A percentile compares a stretch with the other conserved stretches of the same genome.
These are phyloP conservation scores for Aspergillus ochraceoroseus DNA, from an alignment of 2,329 filamentous ascomycete genomes.

Conservation along the genomic window DNA sequence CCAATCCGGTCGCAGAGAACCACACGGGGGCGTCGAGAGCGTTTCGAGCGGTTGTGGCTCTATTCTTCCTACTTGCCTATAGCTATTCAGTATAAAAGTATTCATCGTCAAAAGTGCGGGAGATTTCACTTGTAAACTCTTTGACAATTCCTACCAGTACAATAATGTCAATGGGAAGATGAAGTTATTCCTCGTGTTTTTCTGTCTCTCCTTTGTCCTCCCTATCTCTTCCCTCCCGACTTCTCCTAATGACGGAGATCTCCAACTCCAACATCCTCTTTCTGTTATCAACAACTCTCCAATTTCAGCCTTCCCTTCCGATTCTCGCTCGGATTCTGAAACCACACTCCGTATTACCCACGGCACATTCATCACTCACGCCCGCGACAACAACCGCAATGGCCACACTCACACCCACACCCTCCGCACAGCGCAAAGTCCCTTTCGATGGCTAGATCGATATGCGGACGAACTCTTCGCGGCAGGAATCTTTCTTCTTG, in stretches of 20 bases:
- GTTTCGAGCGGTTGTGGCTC: constrained; percentile 1
- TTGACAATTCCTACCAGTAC: too few species aligned
- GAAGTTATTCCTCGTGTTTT: neutral
- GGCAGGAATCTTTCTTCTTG: constrained; percentile 8
- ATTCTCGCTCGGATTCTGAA: too few species aligned
- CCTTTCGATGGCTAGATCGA: constrained; percentile 1
- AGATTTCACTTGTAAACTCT: too few species aligned
- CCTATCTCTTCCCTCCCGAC: neutral
- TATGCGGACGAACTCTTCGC: constrained; percentile 10
- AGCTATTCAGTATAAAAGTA: too few species aligned
- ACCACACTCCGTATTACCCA: too few species aligned
- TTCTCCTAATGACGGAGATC: neutral
- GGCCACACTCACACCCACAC: neutral
- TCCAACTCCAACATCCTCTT: constrained; percentile 1
- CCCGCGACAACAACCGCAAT: neutral
- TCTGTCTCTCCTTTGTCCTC: constrained; percentile 3
- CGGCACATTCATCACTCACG: too few species aligned
- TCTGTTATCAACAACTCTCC: too few species aligned
- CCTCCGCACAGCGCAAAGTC: constrained; percentile 4
- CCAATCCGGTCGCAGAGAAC: constrained; percentile 11
- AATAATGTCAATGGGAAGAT: too few species aligned
- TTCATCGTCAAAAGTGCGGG: too few species aligned
- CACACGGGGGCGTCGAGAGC: constrained; percentile 8
- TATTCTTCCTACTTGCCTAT: too few species aligned
- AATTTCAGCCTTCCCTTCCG: too few species aligned